Percentiles rank a stretch among this genome's conserved stretches.
Evolutionary conservation across 192 early-diverging fungal species (phyloP).

Genomic region (Chytriomyces sp.): DNA sequence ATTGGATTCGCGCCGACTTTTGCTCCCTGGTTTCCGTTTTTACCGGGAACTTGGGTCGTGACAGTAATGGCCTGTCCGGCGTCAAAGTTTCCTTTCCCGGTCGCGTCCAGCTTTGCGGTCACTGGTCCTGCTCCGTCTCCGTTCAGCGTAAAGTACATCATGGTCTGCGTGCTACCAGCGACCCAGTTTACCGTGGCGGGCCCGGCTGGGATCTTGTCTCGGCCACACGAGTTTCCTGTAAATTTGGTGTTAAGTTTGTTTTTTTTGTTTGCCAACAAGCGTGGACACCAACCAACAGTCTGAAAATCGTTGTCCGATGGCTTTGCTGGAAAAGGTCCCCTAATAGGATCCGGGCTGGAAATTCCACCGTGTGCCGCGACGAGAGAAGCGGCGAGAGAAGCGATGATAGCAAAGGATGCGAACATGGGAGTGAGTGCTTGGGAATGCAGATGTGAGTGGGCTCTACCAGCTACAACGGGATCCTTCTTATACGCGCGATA

Average conservation of each 20-base stretch:
- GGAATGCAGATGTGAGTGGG: too few relatives aligned
- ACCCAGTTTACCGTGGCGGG: background rate
- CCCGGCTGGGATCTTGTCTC: background rate
- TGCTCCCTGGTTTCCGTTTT: background rate
- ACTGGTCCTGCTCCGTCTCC: constrained; percentile 24
- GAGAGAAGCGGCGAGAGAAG: background rate
- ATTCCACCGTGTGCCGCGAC: constrained; percentile 3
- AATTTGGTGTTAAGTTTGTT: too few relatives aligned
- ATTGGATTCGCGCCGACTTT: background rate
- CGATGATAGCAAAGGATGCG: background rate
- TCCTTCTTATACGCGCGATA: too few relatives aligned
- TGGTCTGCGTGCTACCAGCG: background rate
- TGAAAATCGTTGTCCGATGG: background rate
- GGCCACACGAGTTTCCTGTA: constrained; percentile 7
- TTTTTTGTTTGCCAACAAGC: too few relatives aligned
- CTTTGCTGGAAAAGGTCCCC: background rate
- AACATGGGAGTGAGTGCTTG: too few relatives aligned
- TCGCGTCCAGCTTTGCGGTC: constrained; percentile 25
- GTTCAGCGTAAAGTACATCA: background rate
- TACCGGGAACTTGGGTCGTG: background rate
- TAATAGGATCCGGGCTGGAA: background rate
- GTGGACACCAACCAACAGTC: background rate
- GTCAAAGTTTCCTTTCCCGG: constrained; percentile 4
- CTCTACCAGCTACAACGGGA: too few relatives aligned
- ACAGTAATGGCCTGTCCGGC: background rate